phyloP scores from a whole-genome alignment of 768 basidiomycete genomes.

The Hygrocybe punicea region DNA sequence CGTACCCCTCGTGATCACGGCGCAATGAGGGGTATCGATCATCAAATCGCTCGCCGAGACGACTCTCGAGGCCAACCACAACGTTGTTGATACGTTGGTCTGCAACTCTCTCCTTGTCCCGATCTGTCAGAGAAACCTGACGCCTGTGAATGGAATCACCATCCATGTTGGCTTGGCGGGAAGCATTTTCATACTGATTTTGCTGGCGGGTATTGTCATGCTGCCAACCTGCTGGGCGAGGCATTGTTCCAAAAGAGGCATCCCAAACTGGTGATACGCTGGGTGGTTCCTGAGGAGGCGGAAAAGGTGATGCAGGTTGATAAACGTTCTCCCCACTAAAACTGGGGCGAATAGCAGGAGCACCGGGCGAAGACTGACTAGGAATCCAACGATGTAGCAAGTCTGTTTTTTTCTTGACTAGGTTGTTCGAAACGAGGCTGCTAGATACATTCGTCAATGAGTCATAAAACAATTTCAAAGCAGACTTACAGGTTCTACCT shows the following conservation, averaged over 20 bases:
- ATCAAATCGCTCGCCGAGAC: slow-evolving; percentile 23
- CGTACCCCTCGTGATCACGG: slow-evolving; percentile 7
- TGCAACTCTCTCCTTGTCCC: background rate
- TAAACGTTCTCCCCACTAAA: slow-evolving; percentile 8
- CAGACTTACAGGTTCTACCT: background rate
- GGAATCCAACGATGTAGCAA: slow-evolving; percentile 20
- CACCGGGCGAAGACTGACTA: slow-evolving; percentile 20
- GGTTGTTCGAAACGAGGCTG: slow-evolving; percentile 1
- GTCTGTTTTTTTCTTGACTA: background rate
- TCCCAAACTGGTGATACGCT: slow-evolving; percentile 23
- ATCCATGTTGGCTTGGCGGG: slow-evolving; percentile 1
- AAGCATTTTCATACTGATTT: slow-evolving; percentile 1
- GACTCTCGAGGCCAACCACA: slow-evolving; percentile 15
- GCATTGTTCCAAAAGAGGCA: slow-evolving; percentile 7
- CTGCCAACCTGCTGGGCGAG: slow-evolving; percentile 13
- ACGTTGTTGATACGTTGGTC: background rate
- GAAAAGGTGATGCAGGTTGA: slow-evolving; percentile 29
- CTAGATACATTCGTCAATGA: background rate
- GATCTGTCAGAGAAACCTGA: background rate
- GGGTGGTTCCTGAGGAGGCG: slow-evolving; percentile 28
- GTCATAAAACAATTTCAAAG: background rate
- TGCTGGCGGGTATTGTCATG: slow-evolving; percentile 13
- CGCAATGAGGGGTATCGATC: slow-evolving; percentile 12
- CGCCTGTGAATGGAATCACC: background rate
- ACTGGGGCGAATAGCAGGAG: slow-evolving; percentile 6